Evolutionary conservation across 2,329 filamentous ascomycete genomes (phyloP).

Genomic region (Neocatenulostroma microsporum): DNA sequence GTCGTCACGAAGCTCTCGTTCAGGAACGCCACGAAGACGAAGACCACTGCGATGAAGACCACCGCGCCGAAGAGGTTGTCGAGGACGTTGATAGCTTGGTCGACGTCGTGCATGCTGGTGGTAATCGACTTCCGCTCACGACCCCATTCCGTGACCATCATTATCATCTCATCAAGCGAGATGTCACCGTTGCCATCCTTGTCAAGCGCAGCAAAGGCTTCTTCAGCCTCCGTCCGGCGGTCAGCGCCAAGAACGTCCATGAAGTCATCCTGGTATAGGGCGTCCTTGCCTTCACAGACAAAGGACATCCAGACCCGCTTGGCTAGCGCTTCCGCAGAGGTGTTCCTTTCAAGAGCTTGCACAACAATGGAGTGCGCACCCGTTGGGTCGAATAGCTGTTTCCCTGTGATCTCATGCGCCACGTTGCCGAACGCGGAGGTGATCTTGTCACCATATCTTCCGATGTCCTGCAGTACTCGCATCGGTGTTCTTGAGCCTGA

Average conservation of each 20-base stretch:
- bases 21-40: constrained; percentile 66
- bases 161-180: constrained; percentile 88
- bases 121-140: constrained; percentile 81
- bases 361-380: constrained; percentile 84
- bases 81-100: constrained; percentile 84
- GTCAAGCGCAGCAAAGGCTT: constrained; percentile 75
- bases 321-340: constrained; percentile 84
- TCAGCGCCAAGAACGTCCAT: constrained; percentile 74
- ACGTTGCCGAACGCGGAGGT: constrained; percentile 89
- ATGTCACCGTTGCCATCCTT: constrained; percentile 88
- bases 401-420: constrained; percentile 89
- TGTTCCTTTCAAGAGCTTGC: constrained; percentile 76
- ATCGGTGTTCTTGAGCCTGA: constrained; percentile 67
- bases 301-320: constrained; percentile 97
- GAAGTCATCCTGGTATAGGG: constrained; percentile 72
- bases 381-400: constrained; percentile 88
- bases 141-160: constrained; percentile 75
- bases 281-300: constrained; percentile 78
- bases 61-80: constrained; percentile 78
- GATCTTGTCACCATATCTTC: constrained; percentile 83
- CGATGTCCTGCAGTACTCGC: constrained; percentile 61
- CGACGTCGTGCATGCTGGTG: constrained; percentile 94
- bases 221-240: constrained; percentile 70
- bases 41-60: constrained; percentile 66
- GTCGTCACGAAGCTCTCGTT: constrained; percentile 78